phyloP scores from a whole-genome alignment of 441 rosid species.

The Omphalea diandra region DNA sequence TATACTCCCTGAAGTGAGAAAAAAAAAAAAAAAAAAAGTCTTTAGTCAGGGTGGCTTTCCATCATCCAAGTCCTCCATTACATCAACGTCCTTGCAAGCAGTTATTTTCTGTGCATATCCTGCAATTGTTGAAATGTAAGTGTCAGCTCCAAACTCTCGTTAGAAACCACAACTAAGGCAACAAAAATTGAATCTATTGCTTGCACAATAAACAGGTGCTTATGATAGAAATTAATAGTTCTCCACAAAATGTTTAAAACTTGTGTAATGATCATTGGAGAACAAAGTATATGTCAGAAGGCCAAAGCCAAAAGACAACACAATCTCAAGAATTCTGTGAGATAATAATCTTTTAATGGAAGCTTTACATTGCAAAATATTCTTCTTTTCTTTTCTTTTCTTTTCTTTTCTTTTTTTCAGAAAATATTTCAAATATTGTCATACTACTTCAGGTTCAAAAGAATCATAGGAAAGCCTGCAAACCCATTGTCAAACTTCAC shows the following conservation, averaged over 20 bases:
- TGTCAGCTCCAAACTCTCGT: conserved; percentile 3
- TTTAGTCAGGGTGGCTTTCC: conserved; percentile 59
- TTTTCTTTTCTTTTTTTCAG: too few relatives aligned
- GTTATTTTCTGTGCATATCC: conserved; percentile 96
- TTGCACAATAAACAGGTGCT: neutral
- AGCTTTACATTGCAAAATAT: conserved; percentile 14
- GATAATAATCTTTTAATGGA: neutral
- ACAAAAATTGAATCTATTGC: neutral
- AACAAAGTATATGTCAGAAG: neutral
- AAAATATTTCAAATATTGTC: too few relatives aligned
- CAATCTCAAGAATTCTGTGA: neutral
- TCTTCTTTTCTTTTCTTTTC: too few relatives aligned
- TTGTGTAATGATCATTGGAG: neutral
- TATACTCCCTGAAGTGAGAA: conserved; percentile 16
- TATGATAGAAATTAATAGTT: neutral
- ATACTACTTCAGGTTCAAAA: conserved; percentile 7
- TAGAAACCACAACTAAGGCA: conserved; percentile 6
- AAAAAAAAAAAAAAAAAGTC: conserved; percentile 4
- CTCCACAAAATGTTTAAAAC: neutral
- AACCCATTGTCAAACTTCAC: neutral
- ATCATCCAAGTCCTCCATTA: conserved; percentile 81
- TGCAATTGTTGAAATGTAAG: conserved; percentile 31
- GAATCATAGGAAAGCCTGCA: neutral
- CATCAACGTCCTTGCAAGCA: conserved; percentile 72
- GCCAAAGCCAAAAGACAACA: neutral